phyloP scores from a whole-genome alignment of 106 monocot species.

The Gastrodia elata region DNA sequence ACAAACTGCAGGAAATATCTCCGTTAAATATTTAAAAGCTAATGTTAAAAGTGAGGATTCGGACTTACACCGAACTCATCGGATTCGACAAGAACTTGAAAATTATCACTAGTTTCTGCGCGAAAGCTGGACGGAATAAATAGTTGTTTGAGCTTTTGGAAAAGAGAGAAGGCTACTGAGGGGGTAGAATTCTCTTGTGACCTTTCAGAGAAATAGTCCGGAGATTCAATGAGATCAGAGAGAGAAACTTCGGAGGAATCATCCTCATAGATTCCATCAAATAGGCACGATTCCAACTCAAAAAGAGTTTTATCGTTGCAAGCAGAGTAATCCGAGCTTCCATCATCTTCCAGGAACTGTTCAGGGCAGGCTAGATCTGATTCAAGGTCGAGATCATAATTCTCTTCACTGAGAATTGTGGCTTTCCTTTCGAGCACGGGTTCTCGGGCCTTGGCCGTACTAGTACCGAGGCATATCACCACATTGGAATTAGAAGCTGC shows the following conservation, averaged over 20 bases:
- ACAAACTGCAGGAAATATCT: conserved; percentile 22
- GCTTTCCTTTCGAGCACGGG: conserved; percentile 8
- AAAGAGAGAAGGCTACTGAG: conserved; percentile 45
- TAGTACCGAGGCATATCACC: background rate
- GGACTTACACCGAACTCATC: conserved; percentile 51
- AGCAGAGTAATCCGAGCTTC: conserved; percentile 29
- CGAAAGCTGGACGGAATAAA: conserved; percentile 24
- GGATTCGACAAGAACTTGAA: conserved; percentile 12
- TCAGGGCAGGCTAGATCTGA: conserved; percentile 57
- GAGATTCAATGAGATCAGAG: conserved; percentile 22
- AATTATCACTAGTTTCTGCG: background rate
- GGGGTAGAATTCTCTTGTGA: conserved; percentile 26
- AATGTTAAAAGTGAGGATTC: conserved; percentile 6
- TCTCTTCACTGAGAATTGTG: background rate
- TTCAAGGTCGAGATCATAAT: conserved; percentile 14
- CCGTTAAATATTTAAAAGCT: background rate
- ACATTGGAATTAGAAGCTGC: conserved; percentile 9
- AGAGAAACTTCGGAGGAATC: conserved; percentile 31
- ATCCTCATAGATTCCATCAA: conserved; percentile 14
- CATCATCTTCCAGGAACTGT: conserved; percentile 24
- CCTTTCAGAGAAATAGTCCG: conserved; percentile 46
- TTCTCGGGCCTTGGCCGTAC: background rate
- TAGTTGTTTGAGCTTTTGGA: conserved; percentile 35
- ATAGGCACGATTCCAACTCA: conserved; percentile 33
- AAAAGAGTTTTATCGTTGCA: conserved; percentile 38